Percentiles rank a stretch among this genome's conserved stretches.
Conservation (phyloP, 306 rosid species). For the Pterocarpus macrocarpus region DNA sequence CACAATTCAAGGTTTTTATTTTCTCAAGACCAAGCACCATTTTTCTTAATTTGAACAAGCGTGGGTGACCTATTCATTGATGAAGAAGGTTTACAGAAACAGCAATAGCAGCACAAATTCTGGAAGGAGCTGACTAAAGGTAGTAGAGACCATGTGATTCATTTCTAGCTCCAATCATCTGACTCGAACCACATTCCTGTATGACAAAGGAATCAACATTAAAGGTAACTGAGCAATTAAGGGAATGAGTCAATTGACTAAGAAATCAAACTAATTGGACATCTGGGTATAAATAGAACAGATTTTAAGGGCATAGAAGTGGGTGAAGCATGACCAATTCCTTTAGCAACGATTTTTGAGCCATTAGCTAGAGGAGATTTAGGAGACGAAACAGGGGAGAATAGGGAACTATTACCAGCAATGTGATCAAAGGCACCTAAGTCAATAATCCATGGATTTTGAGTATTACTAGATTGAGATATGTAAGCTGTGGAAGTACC, state of each 20-base stretch:
- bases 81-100: too few species aligned
- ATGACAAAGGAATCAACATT: background rate
- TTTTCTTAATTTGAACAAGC: too few species aligned
- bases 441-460: background rate
- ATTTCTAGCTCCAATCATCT: background rate
- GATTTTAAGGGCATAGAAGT: background rate
- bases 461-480: too few species aligned
- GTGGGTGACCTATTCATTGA: too few species aligned
- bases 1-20: too few species aligned
- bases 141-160: conserved; percentile 5
- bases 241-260: background rate
- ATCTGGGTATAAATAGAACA: too few species aligned
- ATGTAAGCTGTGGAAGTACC: too few species aligned
- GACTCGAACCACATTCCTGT: background rate
- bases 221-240: background rate
- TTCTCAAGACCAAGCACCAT: too few species aligned
- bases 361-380: background rate
- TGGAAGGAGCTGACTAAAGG: background rate
- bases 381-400: background rate
- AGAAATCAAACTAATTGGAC: background rate
- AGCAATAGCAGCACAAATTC: too few species aligned
- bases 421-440: background rate
- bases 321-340: background rate
- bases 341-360: background rate
- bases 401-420: background rate